Evolutionary conservation across 257 asterid species (phyloP), one percentile per base, ranked within the genome.

Genomic region (Nicotiana paniculata): DNA sequence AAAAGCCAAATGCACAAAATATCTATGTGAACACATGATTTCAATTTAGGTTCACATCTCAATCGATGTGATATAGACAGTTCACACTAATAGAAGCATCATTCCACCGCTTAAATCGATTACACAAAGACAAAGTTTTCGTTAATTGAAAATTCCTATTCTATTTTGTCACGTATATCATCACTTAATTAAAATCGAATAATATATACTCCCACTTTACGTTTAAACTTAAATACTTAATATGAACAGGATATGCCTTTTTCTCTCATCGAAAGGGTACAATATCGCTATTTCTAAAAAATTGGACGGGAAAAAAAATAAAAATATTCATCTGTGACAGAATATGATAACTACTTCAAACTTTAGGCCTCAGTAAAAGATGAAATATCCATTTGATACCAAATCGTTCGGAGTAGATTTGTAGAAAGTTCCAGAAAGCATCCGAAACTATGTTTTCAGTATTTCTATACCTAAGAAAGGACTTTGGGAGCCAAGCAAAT

Each of bases 361-460:
- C 62, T 17, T 58, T 58, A 18, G 28, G n/a, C 64, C 8, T 54
- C 21, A 54, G 2, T 57, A 2, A 17, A 58, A 58, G 4, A 58
- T 17, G 64, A 58, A 1, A 58, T 17, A 58, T 58, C 64, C 26
- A 6, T 58, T 6, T 58, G 11, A 58, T 5, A 18, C 10, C 11
- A 18, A 18, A 1, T 58, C 26, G 2, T 53, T 1, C 18, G 18
- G 6, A 13, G 58, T 11, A 13, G 18, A 58, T 48, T 12, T 11
- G 62, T 74, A 30, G 79, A 74, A 74, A 15, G 24, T 72, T 17
- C 77, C 59, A 61, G 78, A 72, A 46, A 70, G 77, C 57, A 70
- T 70, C 11, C 59, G 35, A 70, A 43, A 48, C 62, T 26, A 32
- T 15, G 15, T 64, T 30, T 26, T 11, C 37, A 11, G 51, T 67